Evolutionary conservation across 2,329 filamentous ascomycete genomes (phyloP), one percentile per base, ranked within the genome.

Genomic region (Graphilbum sp.): DNA sequence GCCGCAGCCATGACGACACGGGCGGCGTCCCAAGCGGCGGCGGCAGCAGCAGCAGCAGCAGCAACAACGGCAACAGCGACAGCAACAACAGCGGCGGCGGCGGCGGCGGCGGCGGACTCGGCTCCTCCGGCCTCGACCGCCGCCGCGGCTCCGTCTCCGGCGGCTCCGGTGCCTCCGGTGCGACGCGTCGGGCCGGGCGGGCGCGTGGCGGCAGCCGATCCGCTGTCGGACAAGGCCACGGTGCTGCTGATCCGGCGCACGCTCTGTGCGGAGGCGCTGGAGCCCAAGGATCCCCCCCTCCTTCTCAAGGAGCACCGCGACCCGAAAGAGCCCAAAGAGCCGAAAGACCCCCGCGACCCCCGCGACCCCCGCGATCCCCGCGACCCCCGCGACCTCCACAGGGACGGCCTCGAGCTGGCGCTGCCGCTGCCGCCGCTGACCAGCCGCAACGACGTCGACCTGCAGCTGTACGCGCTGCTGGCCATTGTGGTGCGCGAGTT

Each of bases 381-480:
- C n/a, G n/a, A n/a, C n/a, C n/a, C n/a, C n/a, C n/a, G n/a, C n/a
- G n/a, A n/a, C n/a, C n/a, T n/a, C n/a, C n/a, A n/a, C n/a, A n/a
- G n/a, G n/a, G n/a, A n/a, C n/a, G n/a, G n/a, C n/a, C n/a, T n/a
- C n/a, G n/a, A n/a, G n/a, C n/a, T n/a, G n/a, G n/a, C n/a, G n/a
- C 80, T 87, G 48, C 64, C 94, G 32, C 64, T 98, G 34, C 90
- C 88, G 42, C 86, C 87, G 30, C 66, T 98, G 51, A 96, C 88
- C 35, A 94, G 86, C 62, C 86, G 85, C 37, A 93, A 94, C 56
- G 85, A 92, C 49, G 75, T 96, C 42, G 90, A 98, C 56, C 63
- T 92, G 40, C 82, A 98, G 59, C 69, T 98, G 5, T 98, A 96
- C 54, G 88, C 84, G 21, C 72, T 96, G 43, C 76, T 98, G 43